A percentile compares a stretch with the other conserved stretches of the same genome.
Evolutionary conservation across 371 early-diverging fungal species (phyloP).

Genomic region (Vairimorpha necatrix): DNA sequence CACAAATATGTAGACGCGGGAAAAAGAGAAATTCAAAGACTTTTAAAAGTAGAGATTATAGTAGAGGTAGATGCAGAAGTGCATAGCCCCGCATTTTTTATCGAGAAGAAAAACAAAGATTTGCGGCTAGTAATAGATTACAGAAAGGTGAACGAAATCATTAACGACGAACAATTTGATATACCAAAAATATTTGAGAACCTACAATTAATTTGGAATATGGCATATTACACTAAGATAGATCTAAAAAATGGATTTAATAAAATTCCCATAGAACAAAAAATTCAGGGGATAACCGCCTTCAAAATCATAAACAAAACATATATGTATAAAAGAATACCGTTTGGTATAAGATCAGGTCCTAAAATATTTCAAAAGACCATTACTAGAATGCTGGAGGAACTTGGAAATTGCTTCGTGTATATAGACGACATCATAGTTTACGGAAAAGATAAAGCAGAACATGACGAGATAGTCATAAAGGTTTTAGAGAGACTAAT

Average conservation of each 20-base stretch:
- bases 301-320: constrained; percentile 54
- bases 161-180: constrained; percentile 45
- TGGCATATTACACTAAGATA: constrained; percentile 61
- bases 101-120: neutral
- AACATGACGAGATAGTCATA: too few species aligned
- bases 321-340: constrained; percentile 53
- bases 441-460: too few species aligned
- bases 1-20: neutral
- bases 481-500: too few species aligned
- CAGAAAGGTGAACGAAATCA: constrained; percentile 10
- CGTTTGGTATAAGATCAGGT: neutral
- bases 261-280: constrained; percentile 56
- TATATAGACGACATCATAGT: too few species aligned
- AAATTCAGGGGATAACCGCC: constrained; percentile 58
- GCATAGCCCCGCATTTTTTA: neutral
- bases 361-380: constrained; percentile 39
- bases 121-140: constrained; percentile 23
- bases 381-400: too few species aligned
- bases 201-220: constrained; percentile 47
- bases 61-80: neutral
- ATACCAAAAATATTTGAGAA: constrained; percentile 60
- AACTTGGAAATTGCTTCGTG: too few species aligned
- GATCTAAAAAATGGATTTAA: constrained; percentile 39
- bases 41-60: neutral
- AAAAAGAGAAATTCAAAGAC: neutral